Percentiles rank a stretch among this genome's conserved stretches.
Conservation (phyloP, 2,329 filamentous ascomycete species). For the Aureobasidium sp. region DNA sequence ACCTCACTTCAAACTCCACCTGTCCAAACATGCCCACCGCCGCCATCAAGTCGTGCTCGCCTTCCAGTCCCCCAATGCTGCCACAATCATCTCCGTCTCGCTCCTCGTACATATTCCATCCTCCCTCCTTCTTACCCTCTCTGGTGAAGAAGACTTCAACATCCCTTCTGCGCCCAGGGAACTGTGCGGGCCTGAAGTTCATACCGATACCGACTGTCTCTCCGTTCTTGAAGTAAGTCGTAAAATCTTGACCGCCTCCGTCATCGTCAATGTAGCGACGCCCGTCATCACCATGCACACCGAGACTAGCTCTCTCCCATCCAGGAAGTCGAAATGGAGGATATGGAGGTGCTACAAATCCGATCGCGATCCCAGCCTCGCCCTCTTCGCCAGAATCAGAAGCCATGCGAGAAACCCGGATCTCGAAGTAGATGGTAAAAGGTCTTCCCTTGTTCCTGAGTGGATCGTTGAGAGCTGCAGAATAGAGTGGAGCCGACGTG, state of each 20-base stretch:
- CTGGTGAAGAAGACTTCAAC: constrained; percentile 64
- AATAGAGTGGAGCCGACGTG: constrained; percentile 63
- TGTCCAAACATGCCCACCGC: constrained; percentile 64
- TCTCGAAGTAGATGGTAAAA: constrained; percentile 65
- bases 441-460: constrained; percentile 42
- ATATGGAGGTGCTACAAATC: constrained; percentile 67
- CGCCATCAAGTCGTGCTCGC: constrained; percentile 47
- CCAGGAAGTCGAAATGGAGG: constrained; percentile 71
- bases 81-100: constrained; percentile 56
- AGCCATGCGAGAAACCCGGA: constrained; percentile 46
- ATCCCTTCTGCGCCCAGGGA: constrained; percentile 28
- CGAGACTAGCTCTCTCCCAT: constrained; percentile 70
- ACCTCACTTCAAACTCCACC: constrained; percentile 58
- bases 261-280: constrained; percentile 68
- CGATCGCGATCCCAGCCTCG: constrained; percentile 57
- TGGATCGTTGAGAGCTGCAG: constrained; percentile 47
- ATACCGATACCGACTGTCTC: constrained; percentile 68
- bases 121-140: constrained; percentile 52
- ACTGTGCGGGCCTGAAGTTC: constrained; percentile 40
- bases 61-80: constrained; percentile 60
- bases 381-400: constrained; percentile 31
- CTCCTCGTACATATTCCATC: constrained; percentile 72
- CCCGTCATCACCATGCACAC: constrained; percentile 75
- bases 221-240: constrained; percentile 54
- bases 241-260: constrained; percentile 66